phyloP scores from a whole-genome alignment of 202 grass and related monocot species.

The Elaeis oleifera region DNA sequence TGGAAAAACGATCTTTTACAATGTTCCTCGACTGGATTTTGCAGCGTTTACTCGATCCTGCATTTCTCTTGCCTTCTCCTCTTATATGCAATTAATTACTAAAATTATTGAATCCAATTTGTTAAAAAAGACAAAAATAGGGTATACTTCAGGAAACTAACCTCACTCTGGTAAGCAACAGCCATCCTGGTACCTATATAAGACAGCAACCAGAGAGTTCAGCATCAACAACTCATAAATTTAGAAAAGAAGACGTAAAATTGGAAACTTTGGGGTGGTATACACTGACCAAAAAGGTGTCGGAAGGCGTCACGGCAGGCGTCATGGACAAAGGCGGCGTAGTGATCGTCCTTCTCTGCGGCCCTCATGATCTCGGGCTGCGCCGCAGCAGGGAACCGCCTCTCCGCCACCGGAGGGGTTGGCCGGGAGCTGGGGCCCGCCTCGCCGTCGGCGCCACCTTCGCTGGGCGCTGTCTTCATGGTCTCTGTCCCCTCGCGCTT shows the following conservation, averaged over 20 bases:
- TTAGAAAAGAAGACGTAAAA: neutral
- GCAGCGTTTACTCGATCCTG: no score
- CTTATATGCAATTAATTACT: no score
- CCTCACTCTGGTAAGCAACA: conserved; percentile 88
- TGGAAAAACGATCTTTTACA: no score
- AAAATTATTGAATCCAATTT: no score
- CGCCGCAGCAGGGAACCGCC: conserved; percentile 60
- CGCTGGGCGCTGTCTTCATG: neutral
- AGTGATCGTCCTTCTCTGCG: conserved; percentile 94
- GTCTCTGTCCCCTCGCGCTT: neutral
- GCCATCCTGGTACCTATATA: conserved; percentile 72
- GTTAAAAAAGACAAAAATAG: no score
- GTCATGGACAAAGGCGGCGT: conserved; percentile 82
- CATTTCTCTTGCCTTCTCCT: no score
- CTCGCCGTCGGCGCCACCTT: conserved; percentile 1
- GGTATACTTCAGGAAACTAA: conserved; percentile 10
- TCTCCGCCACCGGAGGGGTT: neutral
- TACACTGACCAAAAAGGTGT: conserved; percentile 62
- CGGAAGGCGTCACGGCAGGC: conserved; percentile 92
- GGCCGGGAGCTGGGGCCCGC: conserved; percentile 15
- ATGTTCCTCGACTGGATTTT: no score
- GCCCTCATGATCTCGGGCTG: conserved; percentile 98
- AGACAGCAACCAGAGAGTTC: conserved; percentile 17
- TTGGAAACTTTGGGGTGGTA: neutral
- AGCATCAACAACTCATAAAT: neutral